Evolutionary conservation across 2,329 filamentous ascomycete genomes (phyloP).

Genomic region (Ophiocordyceps robertsii): DNA sequence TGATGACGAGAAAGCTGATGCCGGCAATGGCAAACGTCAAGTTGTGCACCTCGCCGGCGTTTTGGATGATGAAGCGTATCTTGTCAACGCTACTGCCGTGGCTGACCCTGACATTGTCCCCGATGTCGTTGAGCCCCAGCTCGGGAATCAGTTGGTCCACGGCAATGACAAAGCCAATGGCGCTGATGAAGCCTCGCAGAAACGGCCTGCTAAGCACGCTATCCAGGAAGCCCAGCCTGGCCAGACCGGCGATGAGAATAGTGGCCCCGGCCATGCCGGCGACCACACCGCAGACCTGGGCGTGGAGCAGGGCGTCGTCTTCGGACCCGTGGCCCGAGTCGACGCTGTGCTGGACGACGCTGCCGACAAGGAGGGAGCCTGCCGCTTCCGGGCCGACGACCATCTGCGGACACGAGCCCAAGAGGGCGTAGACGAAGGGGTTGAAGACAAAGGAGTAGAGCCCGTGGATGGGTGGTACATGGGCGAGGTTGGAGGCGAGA

Average conservation of each 20-base stretch:
- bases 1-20: slow-evolving; percentile 73
- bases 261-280: slow-evolving; percentile 79
- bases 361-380: slow-evolving; percentile 79
- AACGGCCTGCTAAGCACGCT: slow-evolving; percentile 90
- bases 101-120: slow-evolving; percentile 49
- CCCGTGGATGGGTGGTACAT: slow-evolving; percentile 86
- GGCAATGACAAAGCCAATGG: slow-evolving; percentile 90
- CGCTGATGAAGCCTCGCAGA: slow-evolving; percentile 87
- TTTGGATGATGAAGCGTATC: slow-evolving; percentile 60
- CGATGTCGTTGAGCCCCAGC: slow-evolving; percentile 58
- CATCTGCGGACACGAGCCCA: slow-evolving; percentile 88
- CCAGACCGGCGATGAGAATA: slow-evolving; percentile 76
- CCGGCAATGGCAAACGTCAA: slow-evolving; percentile 67
- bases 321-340: slow-evolving; percentile 52
- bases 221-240: slow-evolving; percentile 81
- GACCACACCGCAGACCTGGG: slow-evolving; percentile 74
- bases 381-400: slow-evolving; percentile 91
- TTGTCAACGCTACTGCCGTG: slow-evolving; percentile 85
- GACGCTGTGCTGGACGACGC: slow-evolving; percentile 68
- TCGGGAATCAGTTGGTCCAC: slow-evolving; percentile 92
- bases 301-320: slow-evolving; percentile 54
- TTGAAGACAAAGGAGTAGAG: slow-evolving; percentile 91
- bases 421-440: slow-evolving; percentile 76
- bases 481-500: slow-evolving; percentile 80
- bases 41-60: slow-evolving; percentile 52